phyloP scores from a whole-genome alignment of 2,329 filamentous ascomycete species.

The Amauroascus verrucosus region DNA sequence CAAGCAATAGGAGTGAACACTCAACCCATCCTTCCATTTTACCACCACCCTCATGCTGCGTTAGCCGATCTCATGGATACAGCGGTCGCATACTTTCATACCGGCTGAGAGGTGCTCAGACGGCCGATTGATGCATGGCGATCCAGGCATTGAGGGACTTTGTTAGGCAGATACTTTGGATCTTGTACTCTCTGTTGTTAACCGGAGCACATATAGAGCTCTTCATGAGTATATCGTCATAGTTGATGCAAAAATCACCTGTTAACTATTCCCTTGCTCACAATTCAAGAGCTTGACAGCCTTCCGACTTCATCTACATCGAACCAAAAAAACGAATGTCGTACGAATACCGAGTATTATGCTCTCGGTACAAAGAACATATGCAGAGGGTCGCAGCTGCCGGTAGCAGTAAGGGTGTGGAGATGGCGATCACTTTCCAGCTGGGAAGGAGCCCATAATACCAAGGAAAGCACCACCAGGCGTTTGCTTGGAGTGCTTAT shows the following conservation, averaged over 20 bases:
- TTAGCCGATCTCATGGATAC: neutral
- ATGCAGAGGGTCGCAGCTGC: neutral
- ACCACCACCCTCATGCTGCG: neutral
- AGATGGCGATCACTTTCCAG: neutral
- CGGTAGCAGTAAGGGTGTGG: neutral
- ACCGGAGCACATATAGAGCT: no score
- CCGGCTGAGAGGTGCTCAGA: neutral
- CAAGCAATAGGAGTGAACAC: neutral
- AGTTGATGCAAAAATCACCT: no score
- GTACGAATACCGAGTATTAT: no score
- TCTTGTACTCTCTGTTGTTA: no score
- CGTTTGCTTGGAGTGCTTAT: slow-evolving; percentile 3
- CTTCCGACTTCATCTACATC: no score
- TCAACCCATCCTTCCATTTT: neutral
- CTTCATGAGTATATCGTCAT: no score
- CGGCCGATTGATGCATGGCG: no score
- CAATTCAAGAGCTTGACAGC: no score
- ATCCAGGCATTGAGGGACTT: no score
- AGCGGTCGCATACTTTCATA: neutral
- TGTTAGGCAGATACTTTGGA: no score
- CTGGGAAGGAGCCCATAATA: neutral
- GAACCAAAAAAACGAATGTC: no score
- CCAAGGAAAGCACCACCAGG: slow-evolving; percentile 2
- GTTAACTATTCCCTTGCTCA: no score
- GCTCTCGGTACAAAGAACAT: neutral